Conservation (phyloP, 441 rosid species). For the Isatis lusitanica region DNA sequence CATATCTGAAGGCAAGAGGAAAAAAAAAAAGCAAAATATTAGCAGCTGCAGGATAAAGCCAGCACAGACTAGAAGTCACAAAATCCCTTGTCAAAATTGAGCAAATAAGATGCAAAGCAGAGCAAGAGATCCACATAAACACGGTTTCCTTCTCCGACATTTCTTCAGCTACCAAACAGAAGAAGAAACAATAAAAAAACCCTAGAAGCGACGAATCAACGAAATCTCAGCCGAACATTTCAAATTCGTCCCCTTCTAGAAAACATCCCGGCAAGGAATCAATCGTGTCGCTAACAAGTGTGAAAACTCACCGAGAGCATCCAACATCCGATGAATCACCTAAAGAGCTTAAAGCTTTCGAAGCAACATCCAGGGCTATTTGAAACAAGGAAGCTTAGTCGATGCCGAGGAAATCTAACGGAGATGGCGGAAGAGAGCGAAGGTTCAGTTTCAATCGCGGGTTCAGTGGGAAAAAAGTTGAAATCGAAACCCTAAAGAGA, state of each 20-base stretch:
- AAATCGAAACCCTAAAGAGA: conserved; percentile 41
- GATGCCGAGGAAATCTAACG: conserved; percentile 18
- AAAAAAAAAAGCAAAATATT: neutral
- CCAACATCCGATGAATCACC: conserved; percentile 19
- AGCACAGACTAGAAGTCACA: conserved; percentile 8
- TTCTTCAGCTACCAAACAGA: conserved; percentile 3
- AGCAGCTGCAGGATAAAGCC: conserved; percentile 3
- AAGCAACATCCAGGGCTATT: neutral
- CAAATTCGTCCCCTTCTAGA: conserved; percentile 12
- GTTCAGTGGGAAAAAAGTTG: conserved; percentile 21
- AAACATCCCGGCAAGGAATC: conserved; percentile 3
- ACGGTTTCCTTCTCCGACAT: neutral
- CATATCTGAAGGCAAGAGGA: conserved; percentile 20
- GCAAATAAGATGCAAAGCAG: neutral
- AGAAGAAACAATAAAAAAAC: neutral
- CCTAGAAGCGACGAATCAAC: conserved; percentile 32
- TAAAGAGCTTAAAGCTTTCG: neutral
- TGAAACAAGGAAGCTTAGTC: conserved; percentile 5
- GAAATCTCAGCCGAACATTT: conserved; percentile 26
- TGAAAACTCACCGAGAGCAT: conserved; percentile 25
- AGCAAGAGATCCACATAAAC: neutral
- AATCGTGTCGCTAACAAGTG: conserved; percentile 2
- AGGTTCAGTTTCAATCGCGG: conserved; percentile 27
- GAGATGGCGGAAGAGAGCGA: conserved; percentile 8
- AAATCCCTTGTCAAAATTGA: neutral